Evolutionary conservation across 192 early-diverging fungal species (phyloP), one percentile per base, ranked within the genome.

Genomic region (Entomortierella chlamydospora): DNA sequence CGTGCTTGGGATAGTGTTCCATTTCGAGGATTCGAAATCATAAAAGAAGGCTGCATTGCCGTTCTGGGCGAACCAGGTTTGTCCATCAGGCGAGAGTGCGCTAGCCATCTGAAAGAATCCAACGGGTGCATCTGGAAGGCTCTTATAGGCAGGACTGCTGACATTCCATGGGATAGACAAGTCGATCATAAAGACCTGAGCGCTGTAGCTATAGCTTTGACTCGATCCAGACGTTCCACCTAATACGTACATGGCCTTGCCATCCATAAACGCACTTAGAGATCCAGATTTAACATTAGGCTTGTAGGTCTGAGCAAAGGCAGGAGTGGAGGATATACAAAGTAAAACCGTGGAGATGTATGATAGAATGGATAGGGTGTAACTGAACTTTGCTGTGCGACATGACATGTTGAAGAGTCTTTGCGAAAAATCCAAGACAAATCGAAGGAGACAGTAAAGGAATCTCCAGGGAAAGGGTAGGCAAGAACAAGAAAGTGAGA

Each of bases 101-200:
- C 61, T 52, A 9, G 61, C 12, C 5, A 9, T 29, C 1, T 54
- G 23, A 54, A 10, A 50, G 4, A 50, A 17, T 3, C 10, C 28
- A 13, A 2, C 29, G 20, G 61, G 61, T 3, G 30, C 49, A 28
- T 64, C 31, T 8, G 31, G 31, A 6, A 64, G n/a, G 13, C 51
- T 64, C 17, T 51, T 64, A 31, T 47, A 52, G 20, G 31, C 28
- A 20, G 60, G 60, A 31, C 18, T 31, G 17, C 28, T 61, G 5
- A 25, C 29, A 43, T 45, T 29, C 60, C 60, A 61, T 7, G 60
- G 39, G 28, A 64, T 47, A 6, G 49, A 51, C 5, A 51, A 47
- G 28, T 64, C 61, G 28, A 64, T 20, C 37, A 39, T 51, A 39
- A 51, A 52, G 1, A 26, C 26, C 29, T 45, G 49, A 18, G 61